Percentiles rank a stretch among this genome's conserved stretches.
These are phyloP conservation scores for Coriolopsis trogii DNA, from an alignment of 1,284 basidiomycete genomes.

Conservation along the genomic window DNA sequence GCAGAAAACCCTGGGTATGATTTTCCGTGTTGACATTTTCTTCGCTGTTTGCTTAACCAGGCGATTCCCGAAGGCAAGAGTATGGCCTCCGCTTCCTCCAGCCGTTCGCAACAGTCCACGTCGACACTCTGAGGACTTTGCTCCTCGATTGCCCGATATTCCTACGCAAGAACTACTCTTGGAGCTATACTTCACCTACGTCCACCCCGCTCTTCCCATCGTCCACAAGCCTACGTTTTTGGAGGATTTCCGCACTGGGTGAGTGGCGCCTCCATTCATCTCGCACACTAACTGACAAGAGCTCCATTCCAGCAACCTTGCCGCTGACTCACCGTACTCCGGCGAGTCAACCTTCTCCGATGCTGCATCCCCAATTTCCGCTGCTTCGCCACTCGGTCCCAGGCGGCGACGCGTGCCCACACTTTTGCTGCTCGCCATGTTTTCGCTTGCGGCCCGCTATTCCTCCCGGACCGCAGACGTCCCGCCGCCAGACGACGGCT, in stretches of 20 bases:
- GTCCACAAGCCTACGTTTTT: conserved; percentile 73
- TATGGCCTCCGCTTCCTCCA: conserved; percentile 74
- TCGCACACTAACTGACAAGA: not conserved
- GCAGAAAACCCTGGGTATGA: not conserved
- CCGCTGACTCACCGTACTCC: conserved; percentile 29
- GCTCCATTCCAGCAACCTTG: conserved; percentile 15
- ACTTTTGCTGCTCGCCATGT: conserved; percentile 77
- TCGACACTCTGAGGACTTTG: conserved; percentile 42
- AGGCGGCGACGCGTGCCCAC: conserved; percentile 56
- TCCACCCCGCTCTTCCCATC: conserved; percentile 76
- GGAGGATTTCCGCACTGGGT: conserved; percentile 53
- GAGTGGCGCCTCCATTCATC: conserved; percentile 20
- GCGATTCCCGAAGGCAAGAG: conserved; percentile 80
- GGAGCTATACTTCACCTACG: conserved; percentile 77
- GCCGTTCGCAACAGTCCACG: conserved; percentile 28
- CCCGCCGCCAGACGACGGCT: conserved; percentile 48
- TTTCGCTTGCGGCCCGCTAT: conserved; percentile 76
- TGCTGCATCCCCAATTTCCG: conserved; percentile 33
- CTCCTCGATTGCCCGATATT: conserved; percentile 51
- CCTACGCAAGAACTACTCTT: conserved; percentile 69
- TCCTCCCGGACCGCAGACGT: conserved; percentile 36
- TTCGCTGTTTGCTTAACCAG: conserved; percentile 37
- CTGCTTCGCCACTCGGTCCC: conserved; percentile 42
- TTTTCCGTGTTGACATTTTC: not conserved
- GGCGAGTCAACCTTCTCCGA: conserved; percentile 37